phyloP scores from a whole-genome alignment of 2,329 filamentous ascomycete species.

The Pestalotiopsis sp. region DNA sequence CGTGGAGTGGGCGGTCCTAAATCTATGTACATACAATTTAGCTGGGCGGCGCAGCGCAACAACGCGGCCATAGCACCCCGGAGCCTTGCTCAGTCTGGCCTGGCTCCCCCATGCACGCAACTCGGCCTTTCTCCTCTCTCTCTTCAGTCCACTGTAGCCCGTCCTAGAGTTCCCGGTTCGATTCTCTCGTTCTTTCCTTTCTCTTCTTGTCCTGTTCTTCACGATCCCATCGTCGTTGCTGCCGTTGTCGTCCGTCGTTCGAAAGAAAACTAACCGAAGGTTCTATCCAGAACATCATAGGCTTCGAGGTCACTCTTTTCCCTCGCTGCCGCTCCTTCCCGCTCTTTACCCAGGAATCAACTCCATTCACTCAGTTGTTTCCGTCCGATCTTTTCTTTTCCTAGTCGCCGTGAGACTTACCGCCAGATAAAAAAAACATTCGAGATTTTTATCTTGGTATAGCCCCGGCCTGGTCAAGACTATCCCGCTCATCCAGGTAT shows the following conservation, averaged over 20 bases:
- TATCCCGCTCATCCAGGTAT: conserved; percentile 30
- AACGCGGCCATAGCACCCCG: not conserved
- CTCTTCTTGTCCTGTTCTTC: conserved; percentile 29
- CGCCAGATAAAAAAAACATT: conserved; percentile 15
- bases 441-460: conserved; percentile 22
- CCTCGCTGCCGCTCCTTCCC: not conserved
- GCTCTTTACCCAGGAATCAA: conserved; percentile 35
- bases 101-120: not conserved
- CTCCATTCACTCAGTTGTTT: conserved; percentile 49
- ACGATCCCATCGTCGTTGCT: conserved; percentile 36
- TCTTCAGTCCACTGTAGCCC: not conserved
- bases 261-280: conserved; percentile 21
- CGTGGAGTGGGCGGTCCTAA: not conserved
- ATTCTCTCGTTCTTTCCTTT: conserved; percentile 15
- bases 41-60: conserved; percentile 1
- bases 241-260: conserved; percentile 32
- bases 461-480: conserved; percentile 31
- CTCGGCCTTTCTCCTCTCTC: not conserved
- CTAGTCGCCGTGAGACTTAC: conserved; percentile 19
- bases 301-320: conserved; percentile 39
- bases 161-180: not conserved
- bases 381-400: conserved; percentile 46
- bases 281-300: conserved; percentile 29
- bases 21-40: not conserved
- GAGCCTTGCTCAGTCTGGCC: not conserved